Evolutionary conservation across 1,284 basidiomycete genomes (phyloP).

Genomic region (Neonothopanus nambi): DNA sequence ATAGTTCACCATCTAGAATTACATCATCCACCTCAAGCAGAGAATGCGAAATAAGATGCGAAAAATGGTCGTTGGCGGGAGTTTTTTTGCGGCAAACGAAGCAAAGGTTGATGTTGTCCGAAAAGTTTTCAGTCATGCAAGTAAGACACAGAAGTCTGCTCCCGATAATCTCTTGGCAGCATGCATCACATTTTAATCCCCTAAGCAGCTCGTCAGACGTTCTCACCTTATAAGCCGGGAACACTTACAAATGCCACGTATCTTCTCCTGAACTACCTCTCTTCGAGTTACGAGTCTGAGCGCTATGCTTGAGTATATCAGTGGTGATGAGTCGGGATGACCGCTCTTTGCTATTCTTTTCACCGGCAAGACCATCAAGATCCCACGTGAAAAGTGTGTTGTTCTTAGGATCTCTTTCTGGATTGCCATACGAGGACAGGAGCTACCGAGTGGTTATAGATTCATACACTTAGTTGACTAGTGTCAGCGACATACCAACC

Average conservation of each 20-base stretch:
- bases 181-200: constrained; percentile 34
- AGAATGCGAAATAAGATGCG: background rate
- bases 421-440: constrained; percentile 4
- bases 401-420: background rate
- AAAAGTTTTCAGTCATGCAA: constrained; percentile 34
- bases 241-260: no score
- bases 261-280: no score
- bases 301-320: background rate
- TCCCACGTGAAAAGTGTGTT: constrained; percentile 7
- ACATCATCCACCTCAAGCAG: constrained; percentile 19
- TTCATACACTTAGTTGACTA: background rate
- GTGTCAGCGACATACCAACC: constrained; percentile 27
- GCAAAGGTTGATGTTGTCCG: constrained; percentile 36
- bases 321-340: background rate
- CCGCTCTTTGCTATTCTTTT: background rate
- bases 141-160: constrained; percentile 31
- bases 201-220: no score
- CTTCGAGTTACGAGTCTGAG: no score
- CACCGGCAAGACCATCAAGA: background rate
- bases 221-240: no score
- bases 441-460: background rate
- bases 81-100: constrained; percentile 27
- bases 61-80: background rate
- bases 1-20: constrained; percentile 19
- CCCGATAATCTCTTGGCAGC: constrained; percentile 32